Percentiles rank a stretch among this genome's conserved stretches.
Evolutionary conservation across 2,329 filamentous ascomycete species (phyloP).

Genomic region (Phaeosphaeria sp.): DNA sequence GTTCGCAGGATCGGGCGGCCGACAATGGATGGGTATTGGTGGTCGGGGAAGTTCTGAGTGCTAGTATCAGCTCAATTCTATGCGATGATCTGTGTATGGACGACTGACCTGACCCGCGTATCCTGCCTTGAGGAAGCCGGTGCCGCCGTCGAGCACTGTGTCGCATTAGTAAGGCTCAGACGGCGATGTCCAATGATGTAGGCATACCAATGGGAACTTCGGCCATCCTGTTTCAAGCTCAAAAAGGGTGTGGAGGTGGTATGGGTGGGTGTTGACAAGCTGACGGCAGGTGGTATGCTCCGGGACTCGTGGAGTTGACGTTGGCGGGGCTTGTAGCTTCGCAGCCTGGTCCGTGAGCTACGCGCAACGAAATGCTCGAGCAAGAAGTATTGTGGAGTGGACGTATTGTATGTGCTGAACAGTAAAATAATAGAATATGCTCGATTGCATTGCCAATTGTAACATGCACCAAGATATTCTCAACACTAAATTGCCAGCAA

Average conservation of each 20-base stretch:
- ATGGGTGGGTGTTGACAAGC: slow-evolving; percentile 16
- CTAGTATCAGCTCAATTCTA: slow-evolving; percentile 10
- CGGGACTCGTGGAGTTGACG: slow-evolving; percentile 36
- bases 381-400: background rate
- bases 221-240: slow-evolving; percentile 49
- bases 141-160: slow-evolving; percentile 97
- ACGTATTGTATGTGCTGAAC: no score
- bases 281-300: slow-evolving; percentile 16
- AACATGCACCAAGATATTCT: background rate
- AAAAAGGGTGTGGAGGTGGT: slow-evolving; percentile 14
- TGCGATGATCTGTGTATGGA: background rate
- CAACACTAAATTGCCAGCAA: background rate
- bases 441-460: no score
- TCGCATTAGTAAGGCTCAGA: slow-evolving; percentile 37
- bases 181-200: slow-evolving; percentile 7
- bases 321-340: slow-evolving; percentile 25
- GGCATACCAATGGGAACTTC: slow-evolving; percentile 58
- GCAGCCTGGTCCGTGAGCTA: slow-evolving; percentile 28
- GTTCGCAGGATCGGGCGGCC: slow-evolving; percentile 96
- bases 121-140: slow-evolving; percentile 98
- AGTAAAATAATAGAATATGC: no score
- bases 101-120: slow-evolving; percentile 83
- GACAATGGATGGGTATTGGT: slow-evolving; percentile 98
- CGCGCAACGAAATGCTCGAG: background rate
- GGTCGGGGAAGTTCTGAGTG: slow-evolving; percentile 92